A percentile compares a stretch with the other conserved stretches of the same genome.
These are phyloP conservation scores for Ceratocystiopsis sp. DNA, from an alignment of 2,329 filamentous ascomycete genomes.

Conservation along the genomic window DNA sequence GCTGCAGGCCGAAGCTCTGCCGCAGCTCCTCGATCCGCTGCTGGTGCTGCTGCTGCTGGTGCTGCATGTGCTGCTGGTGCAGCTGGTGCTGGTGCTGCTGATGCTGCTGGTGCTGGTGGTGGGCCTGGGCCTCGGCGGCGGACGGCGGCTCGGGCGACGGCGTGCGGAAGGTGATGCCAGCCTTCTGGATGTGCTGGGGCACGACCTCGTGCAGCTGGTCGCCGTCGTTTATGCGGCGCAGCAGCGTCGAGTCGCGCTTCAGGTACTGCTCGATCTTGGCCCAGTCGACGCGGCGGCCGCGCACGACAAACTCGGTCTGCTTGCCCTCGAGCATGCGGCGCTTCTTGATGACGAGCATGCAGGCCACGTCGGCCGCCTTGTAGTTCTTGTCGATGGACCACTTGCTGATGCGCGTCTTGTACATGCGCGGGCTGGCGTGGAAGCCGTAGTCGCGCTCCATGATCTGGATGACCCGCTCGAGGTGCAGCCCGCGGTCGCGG, in stretches of 20 bases:
- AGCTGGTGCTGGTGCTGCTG: background rate
- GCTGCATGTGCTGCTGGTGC: background rate
- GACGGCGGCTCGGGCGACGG: slow-evolving; percentile 8
- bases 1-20: background rate
- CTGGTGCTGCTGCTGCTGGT: background rate
- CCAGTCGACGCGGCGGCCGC: slow-evolving; percentile 14
- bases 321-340: slow-evolving; percentile 13
- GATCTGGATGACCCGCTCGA: slow-evolving; percentile 13
- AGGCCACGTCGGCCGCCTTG: slow-evolving; percentile 14
- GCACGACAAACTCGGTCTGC: slow-evolving; percentile 11
- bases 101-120: background rate
- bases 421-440: slow-evolving; percentile 16
- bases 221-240: slow-evolving; percentile 7
- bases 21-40: background rate
- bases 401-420: slow-evolving; percentile 17
- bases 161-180: slow-evolving; percentile 13
- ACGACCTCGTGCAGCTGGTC: slow-evolving; percentile 7
- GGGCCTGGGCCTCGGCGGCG: background rate
- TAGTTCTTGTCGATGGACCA: slow-evolving; percentile 18
- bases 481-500: slow-evolving; percentile 11
- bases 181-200: slow-evolving; percentile 4
- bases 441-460: slow-evolving; percentile 14
- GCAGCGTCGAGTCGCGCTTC: slow-evolving; percentile 12
- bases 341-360: slow-evolving; percentile 12
- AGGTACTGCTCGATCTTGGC: slow-evolving; percentile 14